Evolutionary conservation across 78 protist genomes (phyloP).

Genomic region (Dictyostelium purpureum): DNA sequence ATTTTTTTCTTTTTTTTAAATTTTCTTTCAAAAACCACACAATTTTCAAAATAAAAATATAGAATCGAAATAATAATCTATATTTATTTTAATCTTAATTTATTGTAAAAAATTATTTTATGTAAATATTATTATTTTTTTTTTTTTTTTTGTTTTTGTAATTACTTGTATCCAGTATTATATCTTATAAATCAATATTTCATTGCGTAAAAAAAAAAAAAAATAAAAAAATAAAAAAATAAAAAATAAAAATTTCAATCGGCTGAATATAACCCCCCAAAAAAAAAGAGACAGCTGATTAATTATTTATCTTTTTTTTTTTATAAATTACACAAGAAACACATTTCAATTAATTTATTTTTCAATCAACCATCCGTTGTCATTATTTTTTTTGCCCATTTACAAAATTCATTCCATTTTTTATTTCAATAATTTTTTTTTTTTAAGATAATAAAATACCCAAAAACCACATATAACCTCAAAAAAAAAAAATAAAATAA

Average conservation of each 20-base stretch:
- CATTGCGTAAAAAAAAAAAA: neutral
- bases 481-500: too few relatives aligned
- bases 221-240: neutral
- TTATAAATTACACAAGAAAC: too few relatives aligned
- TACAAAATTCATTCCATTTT: neutral
- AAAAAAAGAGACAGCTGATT: neutral
- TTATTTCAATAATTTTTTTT: too few relatives aligned
- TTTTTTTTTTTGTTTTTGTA: too few relatives aligned
- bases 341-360: too few relatives aligned
- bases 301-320: neutral
- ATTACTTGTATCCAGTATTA: neutral
- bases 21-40: neutral
- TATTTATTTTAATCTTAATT: neutral
- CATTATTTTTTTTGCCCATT: neutral
- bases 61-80: neutral
- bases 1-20: neutral
- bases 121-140: neutral
- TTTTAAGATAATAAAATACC: too few relatives aligned
- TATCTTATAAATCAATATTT: neutral
- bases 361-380: neutral
- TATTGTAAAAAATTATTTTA: too few relatives aligned
- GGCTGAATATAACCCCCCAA: neutral
- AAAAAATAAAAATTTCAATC: neutral
- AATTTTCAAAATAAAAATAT: neutral
- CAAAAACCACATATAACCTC: too few relatives aligned